A percentile compares a stretch with the other conserved stretches of the same genome.
Evolutionary conservation across 2,329 filamentous ascomycete genomes (phyloP).

Genomic region (Ceratocystis huliohia): DNA sequence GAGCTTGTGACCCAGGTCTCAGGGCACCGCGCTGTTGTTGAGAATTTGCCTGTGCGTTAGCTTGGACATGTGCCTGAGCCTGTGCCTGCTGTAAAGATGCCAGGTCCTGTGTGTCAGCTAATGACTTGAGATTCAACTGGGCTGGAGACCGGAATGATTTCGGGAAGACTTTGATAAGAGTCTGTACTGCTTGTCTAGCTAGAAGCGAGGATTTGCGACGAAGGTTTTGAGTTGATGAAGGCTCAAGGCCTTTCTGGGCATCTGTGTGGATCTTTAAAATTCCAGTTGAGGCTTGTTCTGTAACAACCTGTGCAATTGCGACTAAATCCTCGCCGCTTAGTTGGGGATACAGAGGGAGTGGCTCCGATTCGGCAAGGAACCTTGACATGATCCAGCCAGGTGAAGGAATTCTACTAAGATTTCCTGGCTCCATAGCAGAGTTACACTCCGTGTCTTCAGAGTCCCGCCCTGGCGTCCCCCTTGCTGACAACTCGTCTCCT

Average conservation of each 20-base stretch:
- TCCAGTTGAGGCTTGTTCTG: constrained; percentile 52
- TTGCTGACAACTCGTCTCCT: constrained; percentile 43
- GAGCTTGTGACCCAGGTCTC: neutral
- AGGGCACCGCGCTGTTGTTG: constrained; percentile 3
- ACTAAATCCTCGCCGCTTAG: constrained; percentile 49
- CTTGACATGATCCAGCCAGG: constrained; percentile 39
- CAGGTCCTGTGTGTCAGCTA: constrained; percentile 46
- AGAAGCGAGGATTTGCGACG: constrained; percentile 30
- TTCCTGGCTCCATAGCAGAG: constrained; percentile 38
- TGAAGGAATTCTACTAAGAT: constrained; percentile 36
- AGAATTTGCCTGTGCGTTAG: constrained; percentile 9
- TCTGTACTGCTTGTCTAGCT: constrained; percentile 38
- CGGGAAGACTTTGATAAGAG: constrained; percentile 35
- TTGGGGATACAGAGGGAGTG: constrained; percentile 34
- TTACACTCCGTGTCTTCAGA: constrained; percentile 37
- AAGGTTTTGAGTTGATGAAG: neutral
- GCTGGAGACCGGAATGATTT: constrained; percentile 32
- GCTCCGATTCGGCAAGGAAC: constrained; percentile 49
- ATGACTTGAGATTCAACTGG: constrained; percentile 33
- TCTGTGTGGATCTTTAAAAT: constrained; percentile 29
- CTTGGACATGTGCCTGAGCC: constrained; percentile 32
- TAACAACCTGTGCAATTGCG: constrained; percentile 56
- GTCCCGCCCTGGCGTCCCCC: constrained; percentile 41
- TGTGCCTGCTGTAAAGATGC: constrained; percentile 35
- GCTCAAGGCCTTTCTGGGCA: constrained; percentile 9